Conservation (phyloP, 257 asterid species). For the Handroanthus guayacan region DNA sequence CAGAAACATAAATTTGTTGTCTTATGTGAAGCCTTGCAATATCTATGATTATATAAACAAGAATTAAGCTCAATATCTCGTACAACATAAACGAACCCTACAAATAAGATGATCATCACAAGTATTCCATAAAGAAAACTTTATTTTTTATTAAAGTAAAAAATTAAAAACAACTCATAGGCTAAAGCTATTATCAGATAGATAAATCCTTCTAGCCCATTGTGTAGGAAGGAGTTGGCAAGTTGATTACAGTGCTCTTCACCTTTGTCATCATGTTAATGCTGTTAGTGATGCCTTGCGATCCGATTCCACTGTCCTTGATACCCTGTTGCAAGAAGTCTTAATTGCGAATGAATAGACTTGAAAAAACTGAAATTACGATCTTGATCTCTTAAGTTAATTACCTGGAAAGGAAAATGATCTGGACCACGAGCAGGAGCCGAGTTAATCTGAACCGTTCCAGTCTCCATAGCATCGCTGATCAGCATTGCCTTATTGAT, state of each 20-base stretch:
- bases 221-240: slow-evolving; percentile 89
- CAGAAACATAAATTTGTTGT: neutral
- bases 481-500: slow-evolving; percentile 92
- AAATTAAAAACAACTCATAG: neutral
- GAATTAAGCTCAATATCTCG: neutral
- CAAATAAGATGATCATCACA: slow-evolving; percentile 19
- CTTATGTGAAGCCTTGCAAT: neutral
- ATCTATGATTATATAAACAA: neutral
- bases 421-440: slow-evolving; percentile 99
- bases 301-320: slow-evolving; percentile 98
- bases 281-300: slow-evolving; percentile 96
- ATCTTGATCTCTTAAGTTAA: neutral
- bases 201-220: slow-evolving; percentile 62
- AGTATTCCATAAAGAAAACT: slow-evolving; percentile 14
- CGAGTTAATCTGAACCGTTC: slow-evolving; percentile 94
- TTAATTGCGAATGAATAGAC: neutral
- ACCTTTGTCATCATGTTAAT: slow-evolving; percentile 97
- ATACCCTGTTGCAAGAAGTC: slow-evolving; percentile 59
- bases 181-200: neutral
- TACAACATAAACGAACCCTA: neutral
- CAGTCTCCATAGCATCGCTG: slow-evolving; percentile 95
- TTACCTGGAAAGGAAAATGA: slow-evolving; percentile 95
- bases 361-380: neutral
- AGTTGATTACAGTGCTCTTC: slow-evolving; percentile 94
- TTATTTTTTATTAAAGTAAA: slow-evolving; percentile 22